Conservation (phyloP, 2,329 filamentous ascomycete genomes). For the Lachnellula suecica region DNA sequence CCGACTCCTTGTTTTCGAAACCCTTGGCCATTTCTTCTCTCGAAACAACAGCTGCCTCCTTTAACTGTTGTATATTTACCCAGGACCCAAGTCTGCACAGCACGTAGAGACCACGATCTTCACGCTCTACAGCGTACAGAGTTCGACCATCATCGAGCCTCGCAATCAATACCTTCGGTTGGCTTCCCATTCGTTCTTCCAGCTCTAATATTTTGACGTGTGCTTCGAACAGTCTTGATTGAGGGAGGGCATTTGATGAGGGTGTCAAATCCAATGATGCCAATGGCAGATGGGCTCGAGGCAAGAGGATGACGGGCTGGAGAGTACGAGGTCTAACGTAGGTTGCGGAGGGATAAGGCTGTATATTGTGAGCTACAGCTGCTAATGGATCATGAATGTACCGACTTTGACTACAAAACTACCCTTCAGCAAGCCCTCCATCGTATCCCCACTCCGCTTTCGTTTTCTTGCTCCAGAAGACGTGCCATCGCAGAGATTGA, state of each 20-base stretch:
- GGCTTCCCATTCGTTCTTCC: constrained; percentile 56
- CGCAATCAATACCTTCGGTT: constrained; percentile 59
- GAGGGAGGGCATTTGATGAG: constrained; percentile 49
- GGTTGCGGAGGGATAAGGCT: constrained; percentile 57
- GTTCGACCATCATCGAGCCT: constrained; percentile 53
- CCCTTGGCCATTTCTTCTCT: constrained; percentile 35
- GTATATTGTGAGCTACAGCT: constrained; percentile 12
- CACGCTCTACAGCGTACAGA: constrained; percentile 65
- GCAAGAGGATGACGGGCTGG: constrained; percentile 61
- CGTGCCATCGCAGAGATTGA: constrained; percentile 20
- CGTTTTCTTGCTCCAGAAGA: constrained; percentile 29
- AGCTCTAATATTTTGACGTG: constrained; percentile 63
- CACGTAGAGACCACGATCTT: constrained; percentile 60
- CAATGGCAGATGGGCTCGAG: constrained; percentile 59
- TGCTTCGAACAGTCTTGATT: constrained; percentile 58
- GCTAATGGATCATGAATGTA: constrained; percentile 2
- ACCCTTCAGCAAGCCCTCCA: constrained; percentile 33
- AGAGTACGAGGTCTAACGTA: constrained; percentile 53
- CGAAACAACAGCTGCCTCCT: constrained; percentile 47
- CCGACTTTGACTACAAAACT: constrained; percentile 35
- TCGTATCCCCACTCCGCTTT: constrained; percentile 32
- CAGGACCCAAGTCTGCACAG: constrained; percentile 68
- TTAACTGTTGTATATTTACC: constrained; percentile 59
- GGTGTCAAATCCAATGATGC: constrained; percentile 58
- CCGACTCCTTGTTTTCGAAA: constrained; percentile 4